Percentiles rank a stretch among this genome's conserved stretches.
Evolutionary conservation across 257 asterid genomes (phyloP).

Genomic region (Forsythia suspensa): DNA sequence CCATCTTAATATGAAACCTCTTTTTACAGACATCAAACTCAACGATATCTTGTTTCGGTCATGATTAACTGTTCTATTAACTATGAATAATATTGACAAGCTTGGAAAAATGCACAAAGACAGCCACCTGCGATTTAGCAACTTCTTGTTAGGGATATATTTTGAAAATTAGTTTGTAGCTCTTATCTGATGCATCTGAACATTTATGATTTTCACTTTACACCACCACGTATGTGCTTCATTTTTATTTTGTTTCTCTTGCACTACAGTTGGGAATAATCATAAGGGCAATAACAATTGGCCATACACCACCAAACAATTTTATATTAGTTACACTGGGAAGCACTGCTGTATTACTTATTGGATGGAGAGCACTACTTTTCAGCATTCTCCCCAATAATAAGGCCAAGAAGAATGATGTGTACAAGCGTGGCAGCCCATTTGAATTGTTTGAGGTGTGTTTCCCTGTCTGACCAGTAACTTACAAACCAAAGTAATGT

Average conservation of each 20-base stretch:
- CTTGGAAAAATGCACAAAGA: neutral
- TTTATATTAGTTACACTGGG: slow-evolving; percentile 82
- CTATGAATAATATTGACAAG: neutral
- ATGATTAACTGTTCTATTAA: neutral
- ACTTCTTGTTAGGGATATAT: neutral
- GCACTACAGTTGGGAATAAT: slow-evolving; percentile 68
- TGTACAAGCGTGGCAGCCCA: slow-evolving; percentile 75
- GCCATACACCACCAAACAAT: slow-evolving; percentile 71
- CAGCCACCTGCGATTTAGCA: neutral
- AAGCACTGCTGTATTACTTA: slow-evolving; percentile 76
- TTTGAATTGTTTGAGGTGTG: slow-evolving; percentile 82
- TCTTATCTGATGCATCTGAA: slow-evolving; percentile 2
- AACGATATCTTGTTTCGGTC: neutral
- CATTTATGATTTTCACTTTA: neutral
- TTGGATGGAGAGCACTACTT: slow-evolving; percentile 81
- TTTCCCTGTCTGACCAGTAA: neutral
- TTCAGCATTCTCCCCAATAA: slow-evolving; percentile 47
- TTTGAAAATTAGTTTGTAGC: neutral
- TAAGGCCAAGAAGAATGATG: slow-evolving; percentile 56
- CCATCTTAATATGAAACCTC: neutral
- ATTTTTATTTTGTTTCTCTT: slow-evolving; percentile 8
- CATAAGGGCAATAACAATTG: slow-evolving; percentile 56
- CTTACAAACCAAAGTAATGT: neutral
- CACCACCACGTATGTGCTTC: neutral
- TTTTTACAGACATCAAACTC: neutral